Evolutionary conservation across 129 eudicot species (phyloP), one percentile per base, ranked within the genome.

Genomic region (Ambrosia trifida): DNA sequence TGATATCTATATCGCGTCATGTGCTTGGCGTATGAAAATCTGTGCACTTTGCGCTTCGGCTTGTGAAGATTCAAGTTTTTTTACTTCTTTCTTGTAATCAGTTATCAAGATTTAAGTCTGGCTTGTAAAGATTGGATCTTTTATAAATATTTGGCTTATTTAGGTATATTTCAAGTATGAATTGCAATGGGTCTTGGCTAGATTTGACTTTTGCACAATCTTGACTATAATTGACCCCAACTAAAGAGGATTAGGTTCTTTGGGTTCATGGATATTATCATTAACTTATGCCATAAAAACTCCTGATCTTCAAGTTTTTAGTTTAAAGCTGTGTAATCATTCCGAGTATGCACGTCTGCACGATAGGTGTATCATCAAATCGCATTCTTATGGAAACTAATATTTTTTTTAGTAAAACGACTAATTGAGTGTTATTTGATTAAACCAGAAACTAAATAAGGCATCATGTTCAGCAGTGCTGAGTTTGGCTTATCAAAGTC

Each of bases 401-500:
- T 5, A 24, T 5, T 17, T 20, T 3, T 9, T 24, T 10, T 32
- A 20, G 11, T 4, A 7, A 65, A 66, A 58, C 2, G 10, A 10
- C 56, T 73, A 61, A 74, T 28, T 30, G 31, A 4, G 18, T 69
- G 30, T 40, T 61, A 13, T 8, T 65, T 72, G 17, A 51, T 57
- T 61, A 59, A 62, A 54, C 31, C 80, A 82, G 86, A 78, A 82
- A 40, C 68, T 69, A 61, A 78, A 69, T 14, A 82, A 78, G 83
- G 83, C 75, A 43, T 78, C 86, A 53, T 83, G 77, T 72, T 72
- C 82, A 0, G 78, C 83, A 4, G 83, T 80, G 56, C 68, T 84
- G 33, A 80, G 83, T 33, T 78, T 89, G 69, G 96, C 96, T 63
- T 89, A 86, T 69, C 96, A 89, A 69, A 84, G 93, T 80, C 87